Base-by-base conservation (phyloP, 2,329 filamentous ascomycete genomes). In the Tolypocladium ophioglossoides region DNA sequence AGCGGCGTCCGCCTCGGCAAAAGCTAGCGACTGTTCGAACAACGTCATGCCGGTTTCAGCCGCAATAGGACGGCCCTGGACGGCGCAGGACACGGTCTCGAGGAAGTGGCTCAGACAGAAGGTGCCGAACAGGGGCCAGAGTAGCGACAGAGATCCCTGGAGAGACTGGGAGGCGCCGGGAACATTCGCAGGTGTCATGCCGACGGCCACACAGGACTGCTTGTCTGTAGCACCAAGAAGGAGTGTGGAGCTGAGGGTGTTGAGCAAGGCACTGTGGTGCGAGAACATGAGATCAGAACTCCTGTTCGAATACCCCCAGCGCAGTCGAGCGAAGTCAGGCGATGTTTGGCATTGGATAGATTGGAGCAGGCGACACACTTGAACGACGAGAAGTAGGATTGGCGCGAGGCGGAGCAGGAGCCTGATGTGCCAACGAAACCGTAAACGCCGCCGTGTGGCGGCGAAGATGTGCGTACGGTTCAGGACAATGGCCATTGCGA, bases 401-500 rank as follows among this genome's bases (percentile, higher is more conserved):
- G 91, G 89, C 3, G 85, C 66, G 35, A 86, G 72, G 52, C 91
- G 87, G 16, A 96, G 69, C 9, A 83, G 68, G 4, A 95, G 70
- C 46, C 90, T 83, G 52, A 85, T 74, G 38, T 84, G 79, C 83
- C 89, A 92, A 54, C 80, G 79, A 2, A 97, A 76, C 11, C 80
- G 79, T n/a, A 96, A 75, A 52, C 88, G 84, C 52, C 91, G 82
- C 57, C 94, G 80, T 16, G 90, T 92, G 0, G 91, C 92, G 44
- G 91, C 92, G 70, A 96, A 97, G 62, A 97, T 94, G 55, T 91
- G 86, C 8, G 94, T 95, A 55, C 94, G 84, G 67, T 97, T 97
- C 27, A 97, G 76, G 55, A 96, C 74, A 55, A 97, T 82, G 24
- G 90, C 90, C 77, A 92, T 88, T 39, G 85, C 82, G 62, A 97